phyloP scores from a whole-genome alignment of 2,329 filamentous ascomycete species.

The Annulohypoxylon truncatum region DNA sequence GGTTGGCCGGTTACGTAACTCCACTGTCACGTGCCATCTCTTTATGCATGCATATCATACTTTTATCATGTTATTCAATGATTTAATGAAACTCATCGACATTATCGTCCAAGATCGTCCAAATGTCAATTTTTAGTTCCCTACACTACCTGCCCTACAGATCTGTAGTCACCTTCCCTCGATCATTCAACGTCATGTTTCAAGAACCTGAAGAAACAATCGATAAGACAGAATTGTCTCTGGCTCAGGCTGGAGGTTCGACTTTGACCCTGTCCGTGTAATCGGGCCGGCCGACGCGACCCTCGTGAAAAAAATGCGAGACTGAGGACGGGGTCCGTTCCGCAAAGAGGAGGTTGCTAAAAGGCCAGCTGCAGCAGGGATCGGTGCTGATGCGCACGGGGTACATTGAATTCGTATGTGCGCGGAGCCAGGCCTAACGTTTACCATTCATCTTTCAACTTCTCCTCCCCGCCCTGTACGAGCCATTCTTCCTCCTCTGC shows the following conservation, averaged over 20 bases:
- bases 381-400: constrained; percentile 16
- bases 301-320: constrained; percentile 27
- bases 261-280: constrained; percentile 22
- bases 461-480: background rate
- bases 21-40: background rate
- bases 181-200: constrained; percentile 1
- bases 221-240: constrained; percentile 3
- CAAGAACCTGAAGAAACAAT: background rate
- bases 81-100: background rate
- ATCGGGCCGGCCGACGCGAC: constrained; percentile 37
- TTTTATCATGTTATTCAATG: background rate
- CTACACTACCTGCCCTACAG: background rate
- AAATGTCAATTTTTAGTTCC: background rate
- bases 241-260: background rate
- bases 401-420: constrained; percentile 8
- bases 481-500: background rate
- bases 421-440: background rate
- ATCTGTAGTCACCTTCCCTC: background rate
- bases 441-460: background rate
- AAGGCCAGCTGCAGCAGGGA: constrained; percentile 20
- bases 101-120: background rate
- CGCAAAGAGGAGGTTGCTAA: constrained; percentile 35
- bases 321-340: constrained; percentile 30
- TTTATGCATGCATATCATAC: background rate
- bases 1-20: background rate